Percentiles rank a stretch among this genome's conserved stretches.
Evolutionary conservation across 495 filamentous ascomycete genomes (phyloP).

Genomic region (Neurospora africana): DNA sequence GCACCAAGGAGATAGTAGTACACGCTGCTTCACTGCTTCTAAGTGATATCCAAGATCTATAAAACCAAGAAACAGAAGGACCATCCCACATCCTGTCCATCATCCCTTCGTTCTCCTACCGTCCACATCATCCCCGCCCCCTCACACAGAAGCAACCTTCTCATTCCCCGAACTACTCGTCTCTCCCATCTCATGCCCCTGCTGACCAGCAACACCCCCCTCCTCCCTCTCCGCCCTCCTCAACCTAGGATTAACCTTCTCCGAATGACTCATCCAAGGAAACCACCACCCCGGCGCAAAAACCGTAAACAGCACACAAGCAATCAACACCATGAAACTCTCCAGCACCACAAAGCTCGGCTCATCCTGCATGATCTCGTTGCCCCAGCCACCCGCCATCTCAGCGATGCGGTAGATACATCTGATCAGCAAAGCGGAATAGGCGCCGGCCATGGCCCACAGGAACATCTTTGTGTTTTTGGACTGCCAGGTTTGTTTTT

Average conservation of each 20-base stretch:
- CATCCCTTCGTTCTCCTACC: not conserved
- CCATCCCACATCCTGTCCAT: not conserved
- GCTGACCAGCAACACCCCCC: not conserved
- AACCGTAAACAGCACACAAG: slow-evolving; percentile 22
- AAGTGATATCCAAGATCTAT: not conserved
- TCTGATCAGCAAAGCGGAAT: slow-evolving; percentile 48
- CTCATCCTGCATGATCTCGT: slow-evolving; percentile 56
- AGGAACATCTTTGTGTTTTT: slow-evolving; percentile 44
- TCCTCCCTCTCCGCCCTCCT: not conserved
- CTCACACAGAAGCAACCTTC: not conserved
- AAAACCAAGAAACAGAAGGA: not conserved
- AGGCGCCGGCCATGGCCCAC: slow-evolving; percentile 43
- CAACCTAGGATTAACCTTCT: not conserved
- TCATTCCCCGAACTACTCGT: slow-evolving; percentile 2
- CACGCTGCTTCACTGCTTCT: no score
- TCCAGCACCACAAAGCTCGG: slow-evolving; percentile 53
- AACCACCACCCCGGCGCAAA: slow-evolving; percentile 32
- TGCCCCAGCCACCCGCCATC: slow-evolving; percentile 61
- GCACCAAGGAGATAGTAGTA: no score
- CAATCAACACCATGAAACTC: slow-evolving; percentile 31
- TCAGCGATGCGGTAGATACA: slow-evolving; percentile 62
- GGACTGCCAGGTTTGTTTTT: slow-evolving; percentile 19
- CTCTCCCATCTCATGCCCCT: not conserved
- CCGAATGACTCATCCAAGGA: slow-evolving; percentile 25
- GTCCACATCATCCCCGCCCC: not conserved